These are phyloP conservation scores for Elsinoe batatas DNA, from an alignment of 2,329 filamentous ascomycete species.

Conservation along the genomic window DNA sequence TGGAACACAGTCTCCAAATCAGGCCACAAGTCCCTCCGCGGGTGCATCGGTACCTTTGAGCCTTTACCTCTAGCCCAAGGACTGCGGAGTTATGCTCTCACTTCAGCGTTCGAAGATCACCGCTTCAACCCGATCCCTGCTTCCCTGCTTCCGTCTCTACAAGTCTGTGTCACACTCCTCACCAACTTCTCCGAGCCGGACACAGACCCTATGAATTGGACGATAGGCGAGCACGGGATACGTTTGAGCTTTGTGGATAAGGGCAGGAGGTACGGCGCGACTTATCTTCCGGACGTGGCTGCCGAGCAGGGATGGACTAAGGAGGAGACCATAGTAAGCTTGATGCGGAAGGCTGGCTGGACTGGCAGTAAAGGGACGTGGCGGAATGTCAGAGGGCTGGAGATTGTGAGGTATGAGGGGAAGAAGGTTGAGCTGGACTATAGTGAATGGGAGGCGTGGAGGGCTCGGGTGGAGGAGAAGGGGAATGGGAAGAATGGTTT, in stretches of 20 bases:
- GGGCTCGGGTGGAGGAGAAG: conserved; percentile 53
- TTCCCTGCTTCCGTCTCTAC: conserved; percentile 57
- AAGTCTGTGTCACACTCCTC: conserved; percentile 58
- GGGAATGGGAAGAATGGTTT: background rate
- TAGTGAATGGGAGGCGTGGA: conserved; percentile 68
- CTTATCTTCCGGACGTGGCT: conserved; percentile 87
- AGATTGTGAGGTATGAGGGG: conserved; percentile 78
- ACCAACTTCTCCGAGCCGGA: conserved; percentile 56
- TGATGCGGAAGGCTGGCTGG: conserved; percentile 96
- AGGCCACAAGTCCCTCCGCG: conserved; percentile 62
- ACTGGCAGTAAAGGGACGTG: conserved; percentile 56
- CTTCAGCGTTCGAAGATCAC: conserved; percentile 59
- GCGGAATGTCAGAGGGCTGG: conserved; percentile 63
- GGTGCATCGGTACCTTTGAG: conserved; percentile 95
- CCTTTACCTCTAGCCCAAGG: conserved; percentile 62
- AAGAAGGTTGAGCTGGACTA: conserved; percentile 64
- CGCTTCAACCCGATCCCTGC: conserved; percentile 56
- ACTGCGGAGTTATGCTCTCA: conserved; percentile 70
- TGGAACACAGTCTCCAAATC: conserved; percentile 68
- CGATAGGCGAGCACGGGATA: conserved; percentile 74
- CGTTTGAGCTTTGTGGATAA: conserved; percentile 74
- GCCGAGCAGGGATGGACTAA: conserved; percentile 90
- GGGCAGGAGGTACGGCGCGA: conserved; percentile 66
- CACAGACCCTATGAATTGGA: conserved; percentile 70
- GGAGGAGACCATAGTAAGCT: conserved; percentile 77